Base-by-base conservation (phyloP, 371 early-diverging fungal genomes). In the Funneliformis caledonium region DNA sequence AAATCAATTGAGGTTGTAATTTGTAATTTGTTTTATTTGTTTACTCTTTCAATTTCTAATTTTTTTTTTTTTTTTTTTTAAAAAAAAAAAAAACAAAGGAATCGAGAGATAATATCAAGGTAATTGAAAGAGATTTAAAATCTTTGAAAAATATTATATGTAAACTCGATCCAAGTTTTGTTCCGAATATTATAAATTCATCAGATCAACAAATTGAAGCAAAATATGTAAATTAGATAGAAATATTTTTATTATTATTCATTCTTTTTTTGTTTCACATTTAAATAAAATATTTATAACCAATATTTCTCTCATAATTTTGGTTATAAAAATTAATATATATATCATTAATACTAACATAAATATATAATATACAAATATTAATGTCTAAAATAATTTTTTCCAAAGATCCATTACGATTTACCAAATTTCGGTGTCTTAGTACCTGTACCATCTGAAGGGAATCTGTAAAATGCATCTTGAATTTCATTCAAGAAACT, bases 401-500 rank as follows among this genome's bases (percentile, higher is more conserved):
- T 16, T 14, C 19, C 19, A 19, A 56, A 56, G 16, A 16, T 45
- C n/a, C 43, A n/a, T 43, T 14, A 45, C 47, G 43, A 45, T 70
- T 19, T 45, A 43, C 78, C 68, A 78, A 78, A 68, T 67, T 50
- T 11, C 14, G 78, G 19, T 19, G 68, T 43, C 10, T 68, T 64
- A 48, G 74, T 12, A 47, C 50, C 56, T 11, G 78, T 43, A 56
- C 31, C 33, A 22, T 50, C 67, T 1, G 45, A 6, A 22, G 37
- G 26, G 12, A 78, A 78, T 16, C 78, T 37, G 16, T 50, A 52
- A 56, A 78, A 78, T 4, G 67, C 78, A 50, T 78, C 78, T 78
- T 78, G 67, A 52, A 85, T 16, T 42, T 84, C 86, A 48, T 84
- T 82, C 73, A 85, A 42, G 78, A 84, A 85, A 50, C 85, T 85